Base-by-base conservation (phyloP, 169 alveolate species). In the Cryptosporidium canis region DNA sequence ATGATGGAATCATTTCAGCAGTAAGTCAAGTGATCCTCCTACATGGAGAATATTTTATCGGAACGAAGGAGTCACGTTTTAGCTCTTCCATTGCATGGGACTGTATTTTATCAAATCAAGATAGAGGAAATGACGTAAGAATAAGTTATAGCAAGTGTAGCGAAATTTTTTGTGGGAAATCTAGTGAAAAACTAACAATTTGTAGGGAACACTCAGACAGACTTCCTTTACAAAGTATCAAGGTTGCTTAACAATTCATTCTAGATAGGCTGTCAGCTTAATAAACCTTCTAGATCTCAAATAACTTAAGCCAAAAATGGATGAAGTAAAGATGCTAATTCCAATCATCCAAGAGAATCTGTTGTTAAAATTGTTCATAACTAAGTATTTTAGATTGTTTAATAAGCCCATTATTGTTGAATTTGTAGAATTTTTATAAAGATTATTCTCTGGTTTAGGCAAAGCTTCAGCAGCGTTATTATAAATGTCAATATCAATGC, bases 61-160 rank as follows among this genome's bases (percentile, higher is more conserved):
- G 87, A 39, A 77, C 87, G 16, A 77, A 77, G 35, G 87, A 77
- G 16, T 77, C 87, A 27, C 87, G 87, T 11, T 77, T 77, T 29
- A 77, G 66, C 45, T 37, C 21, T 7, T 77, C 87, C 33, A 47
- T 77, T 41, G 16, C 44, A 18, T 77, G 87, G 87, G 77, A 77
- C 1, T 61, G 87, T 16, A 77, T 63, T 14, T 24, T 77, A 16
- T 55, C 39, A 21, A 77, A 16, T 16, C 55, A 37, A 4, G 45
- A 27, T 33, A 18, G 7, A 18, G 37, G 41, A 77, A 14, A 7
- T 18, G 24, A 31, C 33, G 1, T 29, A 11, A 35, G 16, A 24
- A 8, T 5, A 14, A 58, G 58, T 58, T 77, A 58, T n/a, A 21
- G 43, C 12, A 77, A 41, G 24, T 58, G 72, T 58, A 77, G 43